Evolutionary conservation across 2,329 filamentous ascomycete genomes (phyloP).

Genomic region (Pyrenophora teres): DNA sequence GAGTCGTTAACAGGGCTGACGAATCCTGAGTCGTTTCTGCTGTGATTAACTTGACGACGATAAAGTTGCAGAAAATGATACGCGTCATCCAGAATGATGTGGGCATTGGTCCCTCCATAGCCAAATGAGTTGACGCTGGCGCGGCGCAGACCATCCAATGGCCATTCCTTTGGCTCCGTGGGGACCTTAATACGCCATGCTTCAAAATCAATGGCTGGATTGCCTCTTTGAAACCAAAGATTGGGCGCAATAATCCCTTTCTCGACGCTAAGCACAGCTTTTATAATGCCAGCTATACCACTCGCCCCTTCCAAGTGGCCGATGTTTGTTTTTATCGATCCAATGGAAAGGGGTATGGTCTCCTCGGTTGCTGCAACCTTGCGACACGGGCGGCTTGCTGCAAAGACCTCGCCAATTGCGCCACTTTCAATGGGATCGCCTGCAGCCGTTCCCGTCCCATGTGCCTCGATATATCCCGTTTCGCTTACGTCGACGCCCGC

Average conservation of each 20-base stretch:
- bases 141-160: constrained; percentile 14
- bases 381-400: constrained; percentile 5
- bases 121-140: constrained; percentile 28
- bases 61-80: constrained; percentile 17
- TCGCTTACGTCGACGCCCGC: constrained; percentile 39
- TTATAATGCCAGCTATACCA: constrained; percentile 47
- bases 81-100: constrained; percentile 33
- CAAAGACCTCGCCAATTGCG: constrained; percentile 13
- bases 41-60: neutral
- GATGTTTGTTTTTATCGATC: constrained; percentile 46
- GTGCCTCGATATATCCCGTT: constrained; percentile 33
- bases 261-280: constrained; percentile 49
- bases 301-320: constrained; percentile 50
- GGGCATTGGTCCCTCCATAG: constrained; percentile 31
- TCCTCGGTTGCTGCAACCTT: constrained; percentile 3
- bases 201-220: constrained; percentile 20
- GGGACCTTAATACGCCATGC: constrained; percentile 17
- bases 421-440: constrained; percentile 29
- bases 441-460: constrained; percentile 36
- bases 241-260: constrained; percentile 41
- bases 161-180: constrained; percentile 19
- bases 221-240: constrained; percentile 17
- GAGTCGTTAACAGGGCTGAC: constrained; percentile 11
- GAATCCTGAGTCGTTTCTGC: constrained; percentile 9
- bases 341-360: constrained; percentile 14